phyloP scores from a whole-genome alignment of 208 protist species.

The Trypanosoma mega region DNA sequence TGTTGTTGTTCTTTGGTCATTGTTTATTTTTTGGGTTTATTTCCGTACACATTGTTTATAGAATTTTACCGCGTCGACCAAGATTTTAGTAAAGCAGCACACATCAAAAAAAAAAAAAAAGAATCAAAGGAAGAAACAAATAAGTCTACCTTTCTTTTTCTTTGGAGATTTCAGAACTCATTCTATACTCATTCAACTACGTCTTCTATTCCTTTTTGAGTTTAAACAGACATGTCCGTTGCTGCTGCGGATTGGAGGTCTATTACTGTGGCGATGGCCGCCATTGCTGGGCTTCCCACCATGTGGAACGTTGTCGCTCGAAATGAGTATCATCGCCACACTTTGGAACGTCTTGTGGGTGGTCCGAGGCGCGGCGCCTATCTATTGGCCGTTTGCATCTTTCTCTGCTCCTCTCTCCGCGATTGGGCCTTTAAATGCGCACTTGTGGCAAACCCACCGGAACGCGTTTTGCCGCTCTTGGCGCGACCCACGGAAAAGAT shows the following conservation, averaged over 20 bases:
- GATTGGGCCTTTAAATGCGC: constrained; percentile 76
- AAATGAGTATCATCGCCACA: constrained; percentile 83
- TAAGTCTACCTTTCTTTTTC: too few relatives aligned
- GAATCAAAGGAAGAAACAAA: too few relatives aligned
- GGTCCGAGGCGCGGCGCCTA: constrained; percentile 73
- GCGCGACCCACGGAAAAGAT: too few relatives aligned
- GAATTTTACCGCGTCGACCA: too few relatives aligned
- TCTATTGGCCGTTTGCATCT: constrained; percentile 83
- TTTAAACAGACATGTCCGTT: not conserved
- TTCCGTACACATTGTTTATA: too few relatives aligned
- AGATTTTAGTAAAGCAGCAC: too few relatives aligned
- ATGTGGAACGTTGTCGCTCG: constrained; percentile 92
- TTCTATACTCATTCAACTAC: too few relatives aligned
- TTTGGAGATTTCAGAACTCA: too few relatives aligned
- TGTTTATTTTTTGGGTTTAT: constrained; percentile 5
- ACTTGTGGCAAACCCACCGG: constrained; percentile 38
- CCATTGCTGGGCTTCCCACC: constrained; percentile 64
- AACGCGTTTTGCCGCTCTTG: constrained; percentile 30
- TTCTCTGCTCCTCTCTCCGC: constrained; percentile 51
- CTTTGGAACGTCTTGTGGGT: constrained; percentile 52
- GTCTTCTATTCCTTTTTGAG: too few relatives aligned
- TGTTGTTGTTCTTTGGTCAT: constrained; percentile 1
- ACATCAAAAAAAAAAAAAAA: too few relatives aligned
- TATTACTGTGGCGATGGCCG: constrained; percentile 38
- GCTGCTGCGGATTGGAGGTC: constrained; percentile 35